Evolutionary conservation across 768 basidiomycete genomes (phyloP), one percentile per base, ranked within the genome.

Genomic region (Auricularia sp.): DNA sequence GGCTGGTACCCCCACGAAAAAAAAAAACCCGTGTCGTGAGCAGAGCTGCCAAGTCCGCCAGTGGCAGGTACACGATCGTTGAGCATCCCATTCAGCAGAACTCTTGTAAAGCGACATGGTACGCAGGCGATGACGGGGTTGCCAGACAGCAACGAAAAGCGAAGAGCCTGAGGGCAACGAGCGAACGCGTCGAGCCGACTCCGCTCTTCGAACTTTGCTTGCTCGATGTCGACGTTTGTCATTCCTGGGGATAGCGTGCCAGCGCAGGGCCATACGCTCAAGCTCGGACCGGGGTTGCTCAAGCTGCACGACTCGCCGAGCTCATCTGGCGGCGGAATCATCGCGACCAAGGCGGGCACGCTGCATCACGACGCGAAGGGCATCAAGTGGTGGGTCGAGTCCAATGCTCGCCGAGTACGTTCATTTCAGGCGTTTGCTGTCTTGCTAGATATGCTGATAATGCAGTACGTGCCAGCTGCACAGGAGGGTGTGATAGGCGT

Each of bases 401-500:
- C 83, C 64, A 91, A 90, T 71, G 85, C 90, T 47, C 82, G 87
- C 71, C 86, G 95, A 70, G 95, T 96, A 69, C 72, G 91, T 83
- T 10, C 47, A 36, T 16, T 66, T 16, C 3, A 2, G 8, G 39
- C 2, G 16, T 44, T 44, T 7, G 56, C n/a, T 47, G 23, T n/a
- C 39, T 36, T 56, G 29, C 35, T 33, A 23, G 21, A 29, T 34
- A 23, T 36, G 42, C 59, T 70, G 36, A 14, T 33, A 47, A 63
- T 16, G 23, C 69, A 98, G 95, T 98, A 98, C 76, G 83, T 93
- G 39, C 93, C 95, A 59, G 92, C 93, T 35, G 75, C 88, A 5
- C 90, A 93, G 68, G 96, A 98, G 72, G 85, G 88, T 10, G 93
- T 98, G 1, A 80, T 98, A 29, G 96, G 95, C 2, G 81, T 88